Evolutionary conservation across 768 basidiomycete species (phyloP), one percentile per base, ranked within the genome.

Genomic region (Hemileccinum impolitum): DNA sequence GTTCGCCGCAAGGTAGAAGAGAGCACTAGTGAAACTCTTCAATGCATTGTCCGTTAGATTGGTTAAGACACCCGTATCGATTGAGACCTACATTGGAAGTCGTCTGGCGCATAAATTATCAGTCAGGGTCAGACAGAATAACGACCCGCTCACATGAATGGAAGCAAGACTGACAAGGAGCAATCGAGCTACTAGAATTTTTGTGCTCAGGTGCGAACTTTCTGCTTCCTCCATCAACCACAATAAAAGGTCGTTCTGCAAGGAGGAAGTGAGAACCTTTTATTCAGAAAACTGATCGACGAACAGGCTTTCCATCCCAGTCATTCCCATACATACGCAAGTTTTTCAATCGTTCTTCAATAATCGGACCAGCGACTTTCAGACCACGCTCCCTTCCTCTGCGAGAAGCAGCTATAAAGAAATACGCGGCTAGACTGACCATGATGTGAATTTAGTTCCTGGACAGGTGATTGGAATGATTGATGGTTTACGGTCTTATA

Each of bases 1-100:
- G 21, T 66, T 43, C 1, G 68, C 61, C 10, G 69, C 72, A 7
- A 75, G 61, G 43, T 64, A 47, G 19, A 64, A 71, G 1, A 76
- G 55, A 1, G 64, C 66, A 30, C 69, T 63, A 0, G 62, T 66
- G 26, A 68, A 58, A 32, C 55, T 66, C 69, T 69, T 28, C 12
- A 39, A 35, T 8, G 39, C 25, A 40, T 3, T 15, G 3, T 40
- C 1, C 8, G 39, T 12, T 26, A n/a, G 8, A 30, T 30, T 12
- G 28, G 9, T 40, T 6, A 15, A 3, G 6, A 4, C 3, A 26
- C 9, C 15, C 15, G 3, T 6, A 15, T n/a, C 10, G 8, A 40
- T 25, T 8, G 8, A 14, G 39, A 36, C 48, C 35, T 35, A 56
- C 56, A 23, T 43, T 50, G 1, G 56, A 47, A 23, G 64, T 62